phyloP scores from a whole-genome alignment of 2,329 filamentous ascomycete species.

The Helotiales sp. region DNA sequence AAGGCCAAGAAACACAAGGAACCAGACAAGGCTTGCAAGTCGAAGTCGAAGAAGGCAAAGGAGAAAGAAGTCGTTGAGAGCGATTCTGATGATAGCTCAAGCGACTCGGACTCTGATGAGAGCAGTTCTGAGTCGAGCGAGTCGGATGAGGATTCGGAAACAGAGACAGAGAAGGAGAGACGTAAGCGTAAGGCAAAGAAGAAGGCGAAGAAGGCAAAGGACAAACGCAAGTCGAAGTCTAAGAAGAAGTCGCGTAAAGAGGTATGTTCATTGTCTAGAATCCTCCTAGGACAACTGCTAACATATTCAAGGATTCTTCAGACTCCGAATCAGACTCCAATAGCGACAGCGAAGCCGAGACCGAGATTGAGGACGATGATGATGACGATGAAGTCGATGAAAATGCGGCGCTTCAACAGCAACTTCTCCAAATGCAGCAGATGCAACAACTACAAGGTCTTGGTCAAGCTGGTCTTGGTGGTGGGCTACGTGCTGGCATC shows the following conservation, averaged over 20 bases:
- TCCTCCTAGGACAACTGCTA: slow-evolving; percentile 13
- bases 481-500: not conserved
- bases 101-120: slow-evolving; percentile 31
- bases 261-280: slow-evolving; percentile 30
- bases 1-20: slow-evolving; percentile 37
- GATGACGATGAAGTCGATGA: slow-evolving; percentile 24
- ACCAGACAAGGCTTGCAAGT: slow-evolving; percentile 28
- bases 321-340: slow-evolving; percentile 44
- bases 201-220: slow-evolving; percentile 40
- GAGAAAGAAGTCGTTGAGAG: slow-evolving; percentile 30
- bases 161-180: slow-evolving; percentile 44
- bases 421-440: slow-evolving; percentile 38
- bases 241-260: slow-evolving; percentile 47
- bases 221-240: slow-evolving; percentile 47
- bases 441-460: slow-evolving; percentile 35
- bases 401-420: slow-evolving; percentile 32
- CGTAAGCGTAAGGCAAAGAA: slow-evolving; percentile 44
- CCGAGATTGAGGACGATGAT: slow-evolving; percentile 25
- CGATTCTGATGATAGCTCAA: slow-evolving; percentile 27
- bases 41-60: slow-evolving; percentile 37
- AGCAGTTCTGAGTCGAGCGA: slow-evolving; percentile 29
- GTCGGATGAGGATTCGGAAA: slow-evolving; percentile 37
- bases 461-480: slow-evolving; percentile 17
- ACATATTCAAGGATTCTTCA: slow-evolving; percentile 35
- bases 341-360: slow-evolving; percentile 37